Evolutionary conservation across 208 protist genomes (phyloP).

Genomic region (Leishmania lainsoni): DNA sequence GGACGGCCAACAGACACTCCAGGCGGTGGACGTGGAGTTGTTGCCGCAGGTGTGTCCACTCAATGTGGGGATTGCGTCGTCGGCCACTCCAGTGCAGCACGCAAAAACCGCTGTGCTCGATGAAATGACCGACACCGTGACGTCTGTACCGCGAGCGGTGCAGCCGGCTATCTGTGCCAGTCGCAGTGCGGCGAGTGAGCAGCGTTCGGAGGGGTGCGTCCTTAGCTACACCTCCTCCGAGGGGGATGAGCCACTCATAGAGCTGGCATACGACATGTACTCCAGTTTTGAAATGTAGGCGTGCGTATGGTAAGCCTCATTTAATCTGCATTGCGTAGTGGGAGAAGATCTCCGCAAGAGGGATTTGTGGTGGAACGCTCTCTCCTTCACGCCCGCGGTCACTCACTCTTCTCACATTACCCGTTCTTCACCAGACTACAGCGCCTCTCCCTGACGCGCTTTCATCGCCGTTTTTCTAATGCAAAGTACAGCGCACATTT

Average conservation of each 20-base stretch:
- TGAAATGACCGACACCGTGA: neutral
- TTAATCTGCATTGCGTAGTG: neutral
- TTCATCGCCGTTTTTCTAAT: neutral
- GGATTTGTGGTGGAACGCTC: neutral
- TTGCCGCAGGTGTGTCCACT: constrained; percentile 29
- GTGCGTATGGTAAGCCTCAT: too few relatives aligned
- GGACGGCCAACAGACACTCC: constrained; percentile 43
- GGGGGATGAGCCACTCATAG: constrained; percentile 14
- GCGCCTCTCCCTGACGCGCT: too few relatives aligned
- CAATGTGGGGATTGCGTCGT: neutral
- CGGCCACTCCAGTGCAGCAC: neutral
- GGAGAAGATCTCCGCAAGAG: neutral
- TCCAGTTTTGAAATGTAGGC: neutral
- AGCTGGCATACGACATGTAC: constrained; percentile 16
- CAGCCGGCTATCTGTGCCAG: neutral
- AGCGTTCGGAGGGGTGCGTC: neutral
- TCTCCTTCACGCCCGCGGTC: neutral
- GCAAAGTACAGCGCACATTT: neutral
- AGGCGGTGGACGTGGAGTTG: constrained; percentile 55
- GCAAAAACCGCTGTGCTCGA: neutral
- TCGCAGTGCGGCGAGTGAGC: neutral
- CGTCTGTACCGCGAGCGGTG: neutral
- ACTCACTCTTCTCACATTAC: neutral
- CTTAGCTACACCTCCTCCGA: neutral
- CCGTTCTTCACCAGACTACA: neutral